Base-by-base conservation (phyloP, 148 eudicot genomes). In the Hydrangea macrophylla region DNA sequence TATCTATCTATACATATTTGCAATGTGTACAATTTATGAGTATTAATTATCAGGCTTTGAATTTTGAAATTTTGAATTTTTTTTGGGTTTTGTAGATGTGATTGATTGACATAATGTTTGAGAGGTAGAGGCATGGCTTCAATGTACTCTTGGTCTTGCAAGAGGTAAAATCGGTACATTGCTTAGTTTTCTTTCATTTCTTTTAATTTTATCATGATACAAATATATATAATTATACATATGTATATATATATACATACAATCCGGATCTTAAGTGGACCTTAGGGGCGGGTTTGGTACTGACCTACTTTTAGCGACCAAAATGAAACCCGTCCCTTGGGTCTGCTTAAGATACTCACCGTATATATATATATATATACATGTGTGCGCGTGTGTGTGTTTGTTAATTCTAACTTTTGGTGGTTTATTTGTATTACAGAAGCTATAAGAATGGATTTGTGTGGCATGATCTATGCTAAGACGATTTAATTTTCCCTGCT, bases 81-180 rank as follows among this genome's bases (percentile, higher is more conserved):
- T 53, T 6, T 18, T 58, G 31, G 35, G 23, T 45, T 50, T 8
- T 82, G 86, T 67, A 93, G 98, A 93, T 78, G 95, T 93, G 70
- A 88, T 88, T 36, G 86, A 88, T 53, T 86, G 80, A 89, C 88
- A 90, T 30, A 93, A 90, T 73, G 75, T 59, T 55, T 93, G 67
- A 77, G 98, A 82, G 98, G 98, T 48, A 82, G 88, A 66, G 95
- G 98, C 20, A 93, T 93, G 95, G 95, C 96, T 72, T 83, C 96
- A 9, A 72, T 77, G 83, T 93, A 93, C 61, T 90, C 98, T 5
- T 93, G 98, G 98, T 93, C 98, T 23, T 93, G 92, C 92, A 93
- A 93, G 83, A 93, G 98, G 98, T 93, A 67, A 81, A 61, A 27
- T 13, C 48, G 11, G 17, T 37, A 45, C 42, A 33, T 7, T 60